Evolutionary conservation across 2,329 filamentous ascomycete genomes (phyloP).

Genomic region (Phaeoacremonium minimum): DNA sequence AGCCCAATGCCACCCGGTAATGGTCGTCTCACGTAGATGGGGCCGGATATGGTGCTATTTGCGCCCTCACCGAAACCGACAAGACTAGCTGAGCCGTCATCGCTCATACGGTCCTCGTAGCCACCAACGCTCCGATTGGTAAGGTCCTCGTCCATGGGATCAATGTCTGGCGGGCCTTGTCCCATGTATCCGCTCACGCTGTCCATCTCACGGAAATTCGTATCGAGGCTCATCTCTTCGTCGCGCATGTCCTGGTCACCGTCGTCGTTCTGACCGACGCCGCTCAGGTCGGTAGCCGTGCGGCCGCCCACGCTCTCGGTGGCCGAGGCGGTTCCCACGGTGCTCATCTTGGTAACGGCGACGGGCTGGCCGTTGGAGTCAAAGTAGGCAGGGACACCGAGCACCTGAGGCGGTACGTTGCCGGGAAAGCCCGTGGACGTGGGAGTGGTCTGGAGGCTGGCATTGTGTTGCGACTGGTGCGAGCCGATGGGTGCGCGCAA

Average conservation of each 20-base stretch:
- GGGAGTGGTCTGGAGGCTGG: constrained; percentile 42
- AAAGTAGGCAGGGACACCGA: constrained; percentile 62
- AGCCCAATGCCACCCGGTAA: constrained; percentile 34
- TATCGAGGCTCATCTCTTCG: constrained; percentile 65
- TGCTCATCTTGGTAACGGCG: constrained; percentile 74
- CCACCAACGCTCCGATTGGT: constrained; percentile 42
- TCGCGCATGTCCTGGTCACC: constrained; percentile 39
- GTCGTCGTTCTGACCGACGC: constrained; percentile 13
- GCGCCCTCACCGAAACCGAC: constrained; percentile 93
- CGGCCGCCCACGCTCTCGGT: constrained; percentile 68
- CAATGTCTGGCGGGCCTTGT: constrained; percentile 27
- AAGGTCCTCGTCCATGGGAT: constrained; percentile 50
- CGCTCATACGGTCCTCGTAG: constrained; percentile 72
- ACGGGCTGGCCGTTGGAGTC: constrained; percentile 68
- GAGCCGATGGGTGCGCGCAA: constrained; percentile 45
- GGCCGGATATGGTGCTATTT: constrained; percentile 77
- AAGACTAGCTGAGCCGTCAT: constrained; percentile 77
- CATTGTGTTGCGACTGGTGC: constrained; percentile 20
- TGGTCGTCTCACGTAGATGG: constrained; percentile 58
- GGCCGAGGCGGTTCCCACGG: constrained; percentile 85
- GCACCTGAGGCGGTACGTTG: constrained; percentile 26
- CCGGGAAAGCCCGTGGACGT: constrained; percentile 42
- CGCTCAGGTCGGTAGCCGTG: constrained; percentile 44
- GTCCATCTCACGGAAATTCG: constrained; percentile 46
- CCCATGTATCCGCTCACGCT: constrained; percentile 54